Evolutionary conservation across 2,329 filamentous ascomycete species (phyloP), one percentile per base, ranked within the genome.

Genomic region (Fusarium clavum): DNA sequence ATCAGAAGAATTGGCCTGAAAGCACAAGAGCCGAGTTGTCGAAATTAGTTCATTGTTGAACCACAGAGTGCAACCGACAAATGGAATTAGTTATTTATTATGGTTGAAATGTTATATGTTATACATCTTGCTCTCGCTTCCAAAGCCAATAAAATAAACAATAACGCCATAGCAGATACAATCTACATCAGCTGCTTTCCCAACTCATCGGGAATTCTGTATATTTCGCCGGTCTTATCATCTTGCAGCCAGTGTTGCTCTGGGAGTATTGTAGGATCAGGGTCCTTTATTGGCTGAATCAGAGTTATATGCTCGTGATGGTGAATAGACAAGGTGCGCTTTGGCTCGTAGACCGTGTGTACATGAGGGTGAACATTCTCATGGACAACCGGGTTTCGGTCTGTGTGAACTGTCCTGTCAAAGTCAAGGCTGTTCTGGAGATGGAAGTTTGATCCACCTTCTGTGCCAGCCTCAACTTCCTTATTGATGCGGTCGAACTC

Each of bases 171-270:
- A 13, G 12, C 6, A 30, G 12, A 12, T 29, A 18, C 40, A 56
- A 5, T 57, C 25, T 55, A 69, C 65, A 47, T 64, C 38, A 72
- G n/a, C 9, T 61, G 49, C 45, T 46, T 59, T 18, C 71, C 71
- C 25, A 73, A 13, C 20, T 66, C 71, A 25, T 66, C 61, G 11
- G 70, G 70, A 9, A 77, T 74, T 43, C 69, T 74, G 49, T 76
- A 75, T n/a, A 74, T 63, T 54, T 77, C 72, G 18, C 75, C 76
- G 24, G 73, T 77, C 38, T 72, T 64, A 5, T 64, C 51, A 13
- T 74, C 62, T 22, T 69, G 59, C 13, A 73, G 55, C 67, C 72
- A 74, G 32, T 74, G 72, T 34, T 70, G 60, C 18, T 61, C 63
- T 22, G 72, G 72, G n/a, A 73, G 54, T 8, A 74, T 43, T 10